Evolutionary conservation across 2,329 filamentous ascomycete species (phyloP).

Genomic region (Mycosphaerella sp.): DNA sequence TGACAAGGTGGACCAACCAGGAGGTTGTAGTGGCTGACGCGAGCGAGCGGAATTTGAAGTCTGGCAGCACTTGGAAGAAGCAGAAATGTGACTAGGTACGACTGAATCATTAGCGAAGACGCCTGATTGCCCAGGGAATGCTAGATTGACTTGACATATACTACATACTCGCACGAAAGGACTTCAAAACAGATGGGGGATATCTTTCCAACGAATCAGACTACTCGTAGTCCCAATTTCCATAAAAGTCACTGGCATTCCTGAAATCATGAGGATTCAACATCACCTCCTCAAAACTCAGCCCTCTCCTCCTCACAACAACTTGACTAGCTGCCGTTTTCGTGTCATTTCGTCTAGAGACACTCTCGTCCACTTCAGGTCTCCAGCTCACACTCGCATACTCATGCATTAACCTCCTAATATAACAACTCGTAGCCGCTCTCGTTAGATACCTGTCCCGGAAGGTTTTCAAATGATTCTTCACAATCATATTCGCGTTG

Average conservation of each 20-base stretch:
- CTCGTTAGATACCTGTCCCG: constrained; percentile 26
- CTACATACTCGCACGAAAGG: not conserved
- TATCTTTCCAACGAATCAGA: not conserved
- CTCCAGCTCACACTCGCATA: constrained; percentile 25
- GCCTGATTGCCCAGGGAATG: too few species aligned
- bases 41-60: too few species aligned
- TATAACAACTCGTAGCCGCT: constrained; percentile 31
- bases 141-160: not conserved
- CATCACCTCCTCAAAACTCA: constrained; percentile 7
- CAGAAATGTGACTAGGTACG: too few species aligned
- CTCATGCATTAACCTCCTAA: constrained; percentile 24
- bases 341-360: not conserved
- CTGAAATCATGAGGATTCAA: not conserved
- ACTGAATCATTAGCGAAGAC: too few species aligned
- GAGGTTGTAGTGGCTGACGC: too few species aligned
- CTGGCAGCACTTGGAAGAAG: too few species aligned
- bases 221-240: not conserved
- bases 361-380: constrained; percentile 15
- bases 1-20: too few species aligned
- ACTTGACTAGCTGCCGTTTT: not conserved
- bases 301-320: not conserved
- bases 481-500: constrained; percentile 24
- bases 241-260: constrained; percentile 1
- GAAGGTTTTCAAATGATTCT: constrained; percentile 26
- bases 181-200: not conserved